These are phyloP conservation scores for Zygotorulaspora chibaensis DNA, from an alignment of 805 yeast genomes.

Conservation along the genomic window DNA sequence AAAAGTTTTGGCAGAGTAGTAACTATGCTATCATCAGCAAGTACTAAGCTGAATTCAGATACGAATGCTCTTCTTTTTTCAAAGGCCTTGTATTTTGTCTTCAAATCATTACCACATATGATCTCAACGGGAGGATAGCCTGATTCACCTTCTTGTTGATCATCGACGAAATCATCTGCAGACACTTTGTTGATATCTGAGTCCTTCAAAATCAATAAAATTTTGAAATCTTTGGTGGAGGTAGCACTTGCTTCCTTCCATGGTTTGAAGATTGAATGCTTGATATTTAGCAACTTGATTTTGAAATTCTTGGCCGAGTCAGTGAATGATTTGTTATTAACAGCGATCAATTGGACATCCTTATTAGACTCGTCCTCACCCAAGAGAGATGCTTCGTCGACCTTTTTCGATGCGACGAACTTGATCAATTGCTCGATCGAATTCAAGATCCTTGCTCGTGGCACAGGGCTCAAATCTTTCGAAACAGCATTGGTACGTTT, in stretches of 20 bases:
- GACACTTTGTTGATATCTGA: constrained; percentile 36
- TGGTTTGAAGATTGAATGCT: constrained; percentile 29
- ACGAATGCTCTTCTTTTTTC: constrained; percentile 80
- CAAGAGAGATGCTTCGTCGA: constrained; percentile 46
- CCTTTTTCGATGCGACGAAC: constrained; percentile 42
- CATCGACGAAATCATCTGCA: constrained; percentile 53
- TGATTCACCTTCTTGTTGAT: constrained; percentile 49
- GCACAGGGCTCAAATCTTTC: constrained; percentile 20
- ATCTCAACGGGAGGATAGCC: constrained; percentile 42
- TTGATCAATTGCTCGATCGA: constrained; percentile 66
- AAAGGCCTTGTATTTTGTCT: constrained; percentile 80
- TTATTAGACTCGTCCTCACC: constrained; percentile 48
- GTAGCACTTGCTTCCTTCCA: constrained; percentile 32
- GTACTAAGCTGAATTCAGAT: constrained; percentile 64
- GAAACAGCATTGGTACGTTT: constrained; percentile 8
- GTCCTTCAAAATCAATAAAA: constrained; percentile 37
- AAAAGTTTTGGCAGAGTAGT: constrained; percentile 76
- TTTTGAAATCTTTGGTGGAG: constrained; percentile 36
- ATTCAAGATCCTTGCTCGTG: constrained; percentile 37
- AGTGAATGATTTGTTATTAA: constrained; percentile 61
- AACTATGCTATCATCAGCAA: constrained; percentile 79
- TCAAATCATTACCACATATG: constrained; percentile 67
- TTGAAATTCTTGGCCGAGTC: constrained; percentile 50
- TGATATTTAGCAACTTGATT: constrained; percentile 46
- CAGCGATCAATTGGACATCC: constrained; percentile 55